Evolutionary conservation across 2,329 filamentous ascomycete species (phyloP).

Genomic region (Atkinsonella hypoxylon): DNA sequence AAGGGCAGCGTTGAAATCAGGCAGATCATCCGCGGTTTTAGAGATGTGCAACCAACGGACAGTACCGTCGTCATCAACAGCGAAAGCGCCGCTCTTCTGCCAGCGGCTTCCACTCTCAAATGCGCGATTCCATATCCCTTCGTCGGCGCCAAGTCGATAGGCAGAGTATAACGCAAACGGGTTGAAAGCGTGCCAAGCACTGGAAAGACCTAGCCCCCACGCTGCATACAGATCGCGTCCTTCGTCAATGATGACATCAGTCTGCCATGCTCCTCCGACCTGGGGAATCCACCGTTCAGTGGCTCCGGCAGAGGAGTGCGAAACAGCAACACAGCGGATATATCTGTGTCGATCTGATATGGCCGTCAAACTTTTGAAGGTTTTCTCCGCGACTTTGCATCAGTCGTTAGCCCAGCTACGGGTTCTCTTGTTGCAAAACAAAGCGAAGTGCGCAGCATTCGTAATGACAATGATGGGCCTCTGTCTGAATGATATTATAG

Average conservation of each 20-base stretch:
- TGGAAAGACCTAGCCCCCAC: conserved; percentile 53
- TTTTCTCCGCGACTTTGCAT: conserved; percentile 52
- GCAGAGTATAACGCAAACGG: conserved; percentile 45
- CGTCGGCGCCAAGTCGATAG: conserved; percentile 44
- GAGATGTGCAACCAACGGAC: conserved; percentile 20
- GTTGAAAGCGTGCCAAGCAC: conserved; percentile 50
- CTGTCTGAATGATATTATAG: background rate
- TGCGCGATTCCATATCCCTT: conserved; percentile 54
- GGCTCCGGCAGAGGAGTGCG: conserved; percentile 40
- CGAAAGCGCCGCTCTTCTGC: conserved; percentile 58
- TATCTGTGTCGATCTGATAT: conserved; percentile 36
- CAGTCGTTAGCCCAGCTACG: background rate
- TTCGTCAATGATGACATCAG: conserved; percentile 48
- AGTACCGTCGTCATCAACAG: conserved; percentile 22
- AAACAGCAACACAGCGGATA: conserved; percentile 49
- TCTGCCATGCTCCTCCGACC: conserved; percentile 43
- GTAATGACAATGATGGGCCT: background rate
- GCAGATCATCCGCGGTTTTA: conserved; percentile 19
- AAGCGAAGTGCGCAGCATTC: background rate
- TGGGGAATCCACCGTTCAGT: conserved; percentile 46
- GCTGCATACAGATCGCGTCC: conserved; percentile 47
- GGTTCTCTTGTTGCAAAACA: background rate
- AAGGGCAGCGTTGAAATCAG: conserved; percentile 18
- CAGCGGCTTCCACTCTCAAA: conserved; percentile 56
- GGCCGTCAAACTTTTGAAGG: conserved; percentile 41